Conservation (phyloP, 148 eudicot species). For the Fallopia convolvulus region DNA sequence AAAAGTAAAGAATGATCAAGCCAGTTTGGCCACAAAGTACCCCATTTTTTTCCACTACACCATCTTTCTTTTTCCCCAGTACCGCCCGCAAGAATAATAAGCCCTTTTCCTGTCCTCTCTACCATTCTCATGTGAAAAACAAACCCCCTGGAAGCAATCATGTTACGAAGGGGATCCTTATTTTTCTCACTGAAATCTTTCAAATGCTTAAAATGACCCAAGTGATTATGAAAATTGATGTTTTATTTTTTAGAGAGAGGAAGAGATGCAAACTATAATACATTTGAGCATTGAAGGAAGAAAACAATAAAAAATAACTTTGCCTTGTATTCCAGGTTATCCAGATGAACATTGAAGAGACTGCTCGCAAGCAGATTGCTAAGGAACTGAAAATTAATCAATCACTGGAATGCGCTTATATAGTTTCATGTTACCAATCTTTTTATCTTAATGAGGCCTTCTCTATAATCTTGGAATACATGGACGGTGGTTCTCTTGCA, state of each 20-base stretch:
- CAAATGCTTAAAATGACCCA: neutral
- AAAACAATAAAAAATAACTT: neutral
- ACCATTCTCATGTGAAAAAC: neutral
- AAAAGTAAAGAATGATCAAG: neutral
- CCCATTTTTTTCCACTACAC: neutral
- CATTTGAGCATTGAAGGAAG: neutral
- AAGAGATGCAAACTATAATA: neutral
- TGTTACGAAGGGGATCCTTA: too few relatives aligned
- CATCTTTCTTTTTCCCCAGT: neutral
- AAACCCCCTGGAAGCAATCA: neutral
- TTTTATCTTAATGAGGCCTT: conserved; percentile 86
- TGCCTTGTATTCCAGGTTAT: conserved; percentile 46
- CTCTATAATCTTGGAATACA: conserved; percentile 92
- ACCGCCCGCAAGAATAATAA: too few relatives aligned
- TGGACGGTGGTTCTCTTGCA: conserved; percentile 97
- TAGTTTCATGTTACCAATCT: conserved; percentile 87
- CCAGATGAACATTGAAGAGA: conserved; percentile 91
- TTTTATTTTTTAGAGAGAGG: neutral
- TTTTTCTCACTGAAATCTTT: neutral
- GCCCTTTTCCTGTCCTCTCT: neutral
- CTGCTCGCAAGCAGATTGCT: conserved; percentile 70
- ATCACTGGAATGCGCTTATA: conserved; percentile 74
- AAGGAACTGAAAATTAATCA: conserved; percentile 93
- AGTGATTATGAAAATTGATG: neutral
- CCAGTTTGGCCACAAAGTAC: neutral